Evolutionary conservation across 2,329 filamentous ascomycete genomes (phyloP).

Genomic region (Paecilomyces sp.): DNA sequence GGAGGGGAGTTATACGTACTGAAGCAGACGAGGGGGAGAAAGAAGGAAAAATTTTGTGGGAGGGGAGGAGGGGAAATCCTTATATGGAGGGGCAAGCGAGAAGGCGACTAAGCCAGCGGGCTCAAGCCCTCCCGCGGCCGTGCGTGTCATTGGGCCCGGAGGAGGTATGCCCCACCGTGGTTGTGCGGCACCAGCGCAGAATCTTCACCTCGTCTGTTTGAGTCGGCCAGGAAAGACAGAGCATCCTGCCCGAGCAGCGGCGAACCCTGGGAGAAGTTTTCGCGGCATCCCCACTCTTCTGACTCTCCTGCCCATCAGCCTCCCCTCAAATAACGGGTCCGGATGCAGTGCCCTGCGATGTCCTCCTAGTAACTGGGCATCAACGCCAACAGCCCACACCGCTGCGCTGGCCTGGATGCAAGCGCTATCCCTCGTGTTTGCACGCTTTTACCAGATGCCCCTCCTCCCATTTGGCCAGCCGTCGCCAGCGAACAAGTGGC

Average conservation of each 20-base stretch:
- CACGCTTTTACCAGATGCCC: constrained; percentile 8
- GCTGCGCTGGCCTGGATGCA: background rate
- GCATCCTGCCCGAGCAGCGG: background rate
- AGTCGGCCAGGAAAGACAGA: background rate
- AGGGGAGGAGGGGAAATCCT: constrained; percentile 37
- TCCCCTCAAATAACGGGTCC: constrained; percentile 1
- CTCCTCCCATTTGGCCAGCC: background rate
- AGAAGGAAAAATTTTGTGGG: constrained; percentile 32
- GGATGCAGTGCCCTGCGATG: background rate
- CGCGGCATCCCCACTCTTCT: background rate
- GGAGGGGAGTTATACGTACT: constrained; percentile 36
- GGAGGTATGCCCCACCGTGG: constrained; percentile 17
- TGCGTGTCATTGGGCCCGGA: constrained; percentile 20
- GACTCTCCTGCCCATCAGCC: background rate
- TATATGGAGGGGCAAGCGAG: constrained; percentile 43
- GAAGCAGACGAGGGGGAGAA: constrained; percentile 36
- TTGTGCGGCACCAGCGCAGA: constrained; percentile 21
- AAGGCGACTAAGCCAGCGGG: constrained; percentile 27
- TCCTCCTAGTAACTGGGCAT: background rate
- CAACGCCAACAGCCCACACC: background rate
- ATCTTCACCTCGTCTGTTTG: constrained; percentile 17
- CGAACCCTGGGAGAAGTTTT: background rate
- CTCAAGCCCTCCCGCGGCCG: constrained; percentile 24
- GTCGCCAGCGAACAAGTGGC: background rate
- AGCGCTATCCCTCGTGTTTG: background rate